Evolutionary conservation across 805 yeast genomes (phyloP).

Genomic region (Cyberlindnera subsufficiens): DNA sequence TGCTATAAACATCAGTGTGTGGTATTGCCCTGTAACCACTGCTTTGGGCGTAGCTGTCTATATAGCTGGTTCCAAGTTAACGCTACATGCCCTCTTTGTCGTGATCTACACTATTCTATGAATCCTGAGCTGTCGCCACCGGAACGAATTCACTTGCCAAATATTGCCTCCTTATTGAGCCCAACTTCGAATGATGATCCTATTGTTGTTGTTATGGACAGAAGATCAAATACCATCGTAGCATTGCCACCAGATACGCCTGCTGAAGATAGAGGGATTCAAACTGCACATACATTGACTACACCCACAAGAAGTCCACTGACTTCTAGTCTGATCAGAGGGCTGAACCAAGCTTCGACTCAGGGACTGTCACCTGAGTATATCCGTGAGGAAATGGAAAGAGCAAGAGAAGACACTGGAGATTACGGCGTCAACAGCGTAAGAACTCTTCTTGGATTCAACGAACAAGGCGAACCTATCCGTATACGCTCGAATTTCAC

Average conservation of each 20-base stretch:
- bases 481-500: too few relatives aligned
- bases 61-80: slow-evolving; percentile 75
- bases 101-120: slow-evolving; percentile 35
- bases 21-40: slow-evolving; percentile 77
- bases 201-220: slow-evolving; percentile 13
- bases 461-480: too few relatives aligned
- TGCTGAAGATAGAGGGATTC: background rate
- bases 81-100: slow-evolving; percentile 82
- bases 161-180: slow-evolving; percentile 8
- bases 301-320: too few relatives aligned
- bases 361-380: too few relatives aligned
- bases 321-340: too few relatives aligned
- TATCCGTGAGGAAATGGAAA: too few relatives aligned
- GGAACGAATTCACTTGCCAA: slow-evolving; percentile 19
- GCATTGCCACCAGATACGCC: background rate
- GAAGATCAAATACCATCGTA: slow-evolving; percentile 13
- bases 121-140: slow-evolving; percentile 7
- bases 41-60: slow-evolving; percentile 83
- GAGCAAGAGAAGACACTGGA: too few relatives aligned
- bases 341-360: too few relatives aligned
- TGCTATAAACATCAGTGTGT: slow-evolving; percentile 54
- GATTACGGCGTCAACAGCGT: too few relatives aligned
- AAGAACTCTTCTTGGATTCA: too few relatives aligned
- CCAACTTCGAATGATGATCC: slow-evolving; percentile 14
- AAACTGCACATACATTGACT: too few relatives aligned